Evolutionary conservation across 108 stramenopile species (phyloP), one percentile per base, ranked within the genome.

Genomic region (Fistulifera pelliculosa): DNA sequence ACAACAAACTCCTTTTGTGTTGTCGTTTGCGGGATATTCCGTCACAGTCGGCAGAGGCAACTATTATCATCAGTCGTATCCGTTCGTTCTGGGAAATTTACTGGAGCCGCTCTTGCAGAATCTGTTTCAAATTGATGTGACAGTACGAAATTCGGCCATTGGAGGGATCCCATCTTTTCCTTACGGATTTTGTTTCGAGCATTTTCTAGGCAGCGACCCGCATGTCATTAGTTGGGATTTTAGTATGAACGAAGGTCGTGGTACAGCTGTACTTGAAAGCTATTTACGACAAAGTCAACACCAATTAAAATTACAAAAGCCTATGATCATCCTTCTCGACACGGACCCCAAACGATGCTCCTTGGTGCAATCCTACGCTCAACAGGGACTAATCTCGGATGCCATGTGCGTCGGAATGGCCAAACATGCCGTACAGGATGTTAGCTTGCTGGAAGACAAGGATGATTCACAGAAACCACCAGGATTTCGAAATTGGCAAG

Each of bases 141-240:
- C 54, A 16, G 76, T 86, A 22, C 62, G 52, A 1, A 86, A 86
- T 62, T 80, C 80, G 0, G 85, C 80, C 8, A 81, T 86, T 69
- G 85, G 85, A 42, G 85, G 80, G 25, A 49, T 65, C 10, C 80
- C 85, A 15, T 52, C 64, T 18, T 86, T 86, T 63, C 85, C 85
- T 7, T 81, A 81, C 62, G 85, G 76, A 17, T 86, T 68, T 69
- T 86, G 85, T 54, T 39, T 81, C 52, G 54, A 58, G 28, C 68
- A 80, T 25, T 80, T 80, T 64, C 65, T 64, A 45, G 85, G 78
- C 21, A n/a, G 15, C 4, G 22, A 53, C 13, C 64, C 68, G 1
- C 80, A 86, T 73, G 77, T 86, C 8, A 61, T 81, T 41, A 68
- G 69, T 26, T 86, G 85, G 85, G 85, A 86, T 68, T 86, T 60